phyloP scores from a whole-genome alignment of 768 basidiomycete species.

The Gyrodon lividus region DNA sequence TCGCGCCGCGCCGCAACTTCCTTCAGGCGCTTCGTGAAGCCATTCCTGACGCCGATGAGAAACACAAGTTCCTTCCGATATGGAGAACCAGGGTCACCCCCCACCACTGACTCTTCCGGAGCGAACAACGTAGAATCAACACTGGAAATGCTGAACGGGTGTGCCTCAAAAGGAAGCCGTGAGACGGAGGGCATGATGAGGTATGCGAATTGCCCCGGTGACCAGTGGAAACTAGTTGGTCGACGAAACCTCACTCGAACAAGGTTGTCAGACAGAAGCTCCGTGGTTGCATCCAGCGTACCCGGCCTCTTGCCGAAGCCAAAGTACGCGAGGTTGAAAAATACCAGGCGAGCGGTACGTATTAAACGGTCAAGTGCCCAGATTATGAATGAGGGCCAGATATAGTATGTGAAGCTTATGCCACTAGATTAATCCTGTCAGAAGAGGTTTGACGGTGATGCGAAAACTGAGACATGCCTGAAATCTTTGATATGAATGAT shows the following conservation, averaged over 20 bases:
- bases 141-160: slow-evolving; percentile 59
- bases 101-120: neutral
- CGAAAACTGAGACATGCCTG: slow-evolving; percentile 28
- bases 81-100: neutral
- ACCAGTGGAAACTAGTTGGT: slow-evolving; percentile 46
- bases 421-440: slow-evolving; percentile 17
- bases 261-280: slow-evolving; percentile 41
- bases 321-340: slow-evolving; percentile 42
- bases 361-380: slow-evolving; percentile 55
- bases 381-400: slow-evolving; percentile 52
- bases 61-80: slow-evolving; percentile 46
- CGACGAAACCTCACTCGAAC: slow-evolving; percentile 45
- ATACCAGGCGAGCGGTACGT: slow-evolving; percentile 40
- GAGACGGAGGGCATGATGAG: slow-evolving; percentile 47
- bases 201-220: slow-evolving; percentile 52
- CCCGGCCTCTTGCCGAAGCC: slow-evolving; percentile 17
- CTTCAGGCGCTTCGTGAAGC: slow-evolving; percentile 52
- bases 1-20: slow-evolving; percentile 29
- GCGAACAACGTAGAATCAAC: slow-evolving; percentile 23
- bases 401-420: slow-evolving; percentile 22
- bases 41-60: slow-evolving; percentile 52
- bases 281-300: slow-evolving; percentile 37
- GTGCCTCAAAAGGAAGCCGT: slow-evolving; percentile 44
- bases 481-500: slow-evolving; percentile 41
- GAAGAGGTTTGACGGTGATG: slow-evolving; percentile 1